Evolutionary conservation across 345 rosid genomes (phyloP).

Genomic region (Gossypium thurberi): DNA sequence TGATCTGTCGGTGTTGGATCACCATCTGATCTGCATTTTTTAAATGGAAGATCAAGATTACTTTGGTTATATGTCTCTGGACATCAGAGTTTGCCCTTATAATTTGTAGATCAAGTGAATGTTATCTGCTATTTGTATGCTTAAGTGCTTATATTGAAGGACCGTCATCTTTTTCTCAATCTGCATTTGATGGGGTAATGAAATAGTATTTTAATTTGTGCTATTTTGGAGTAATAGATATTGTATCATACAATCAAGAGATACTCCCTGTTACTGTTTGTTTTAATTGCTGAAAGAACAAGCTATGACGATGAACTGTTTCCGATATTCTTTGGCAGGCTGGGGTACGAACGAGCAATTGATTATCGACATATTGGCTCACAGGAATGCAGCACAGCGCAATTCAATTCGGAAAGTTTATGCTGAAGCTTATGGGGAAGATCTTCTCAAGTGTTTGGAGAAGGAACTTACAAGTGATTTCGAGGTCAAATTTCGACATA

Average conservation of each 20-base stretch:
- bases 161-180: too few relatives aligned
- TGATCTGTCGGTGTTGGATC: not conserved
- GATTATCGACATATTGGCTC: conserved; percentile 57
- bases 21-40: not conserved
- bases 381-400: conserved; percentile 60
- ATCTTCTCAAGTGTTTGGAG: conserved; percentile 63
- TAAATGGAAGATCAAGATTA: not conserved
- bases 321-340: conserved; percentile 35
- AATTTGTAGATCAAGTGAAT: not conserved
- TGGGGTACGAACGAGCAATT: conserved; percentile 83
- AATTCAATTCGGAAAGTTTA: conserved; percentile 45
- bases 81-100: too few relatives aligned
- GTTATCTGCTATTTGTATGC: not conserved
- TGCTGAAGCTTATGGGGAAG: conserved; percentile 55
- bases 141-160: too few relatives aligned
- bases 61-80: not conserved
- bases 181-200: too few relatives aligned
- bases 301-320: not conserved
- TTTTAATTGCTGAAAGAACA: not conserved
- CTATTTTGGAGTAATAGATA: too few relatives aligned
- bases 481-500: conserved; percentile 44
- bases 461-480: conserved; percentile 81
- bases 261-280: not conserved
- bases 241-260: not conserved
- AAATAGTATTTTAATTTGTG: not conserved